phyloP scores from a whole-genome alignment of 495 filamentous ascomycete genomes.

The Penicillium simplicissimum region DNA sequence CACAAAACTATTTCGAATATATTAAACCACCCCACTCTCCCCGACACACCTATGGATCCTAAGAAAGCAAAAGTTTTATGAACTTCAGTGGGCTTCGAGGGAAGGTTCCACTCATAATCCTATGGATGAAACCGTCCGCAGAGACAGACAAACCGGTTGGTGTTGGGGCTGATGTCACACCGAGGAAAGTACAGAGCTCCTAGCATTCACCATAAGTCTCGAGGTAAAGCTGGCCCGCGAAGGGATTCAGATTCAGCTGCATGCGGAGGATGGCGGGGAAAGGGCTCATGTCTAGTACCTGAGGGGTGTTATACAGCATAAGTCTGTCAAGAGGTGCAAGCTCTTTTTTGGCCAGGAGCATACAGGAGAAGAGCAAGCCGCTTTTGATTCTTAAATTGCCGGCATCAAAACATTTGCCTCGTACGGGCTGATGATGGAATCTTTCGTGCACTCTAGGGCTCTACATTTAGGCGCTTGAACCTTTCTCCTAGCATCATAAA shows the following conservation, averaged over 20 bases:
- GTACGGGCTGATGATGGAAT: slow-evolving; percentile 63
- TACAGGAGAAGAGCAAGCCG: slow-evolving; percentile 58
- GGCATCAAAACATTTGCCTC: slow-evolving; percentile 59
- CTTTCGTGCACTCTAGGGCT: too few species aligned
- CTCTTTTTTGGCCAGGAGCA: slow-evolving; percentile 50
- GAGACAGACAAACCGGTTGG: slow-evolving; percentile 48
- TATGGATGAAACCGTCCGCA: slow-evolving; percentile 27
- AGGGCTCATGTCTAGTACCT: neutral
- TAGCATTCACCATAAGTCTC: slow-evolving; percentile 53
- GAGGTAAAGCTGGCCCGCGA: slow-evolving; percentile 68
- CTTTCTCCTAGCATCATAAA: too few species aligned
- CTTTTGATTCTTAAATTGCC: slow-evolving; percentile 36
- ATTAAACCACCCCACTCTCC: too few species aligned
- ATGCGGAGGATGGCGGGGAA: slow-evolving; percentile 23
- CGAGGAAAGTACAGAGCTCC: slow-evolving; percentile 54
- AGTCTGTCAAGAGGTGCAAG: slow-evolving; percentile 51
- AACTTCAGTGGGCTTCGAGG: slow-evolving; percentile 55
- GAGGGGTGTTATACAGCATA: slow-evolving; percentile 32
- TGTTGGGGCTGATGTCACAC: slow-evolving; percentile 39
- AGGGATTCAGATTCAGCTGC: slow-evolving; percentile 66
- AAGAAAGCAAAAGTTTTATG: slow-evolving; percentile 47
- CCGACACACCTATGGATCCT: too few species aligned
- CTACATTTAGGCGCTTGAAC: too few species aligned
- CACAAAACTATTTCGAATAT: too few species aligned
- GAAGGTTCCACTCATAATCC: slow-evolving; percentile 35